Conservation (phyloP, 2,329 filamentous ascomycete genomes). For the Exutisphaerella laricina region DNA sequence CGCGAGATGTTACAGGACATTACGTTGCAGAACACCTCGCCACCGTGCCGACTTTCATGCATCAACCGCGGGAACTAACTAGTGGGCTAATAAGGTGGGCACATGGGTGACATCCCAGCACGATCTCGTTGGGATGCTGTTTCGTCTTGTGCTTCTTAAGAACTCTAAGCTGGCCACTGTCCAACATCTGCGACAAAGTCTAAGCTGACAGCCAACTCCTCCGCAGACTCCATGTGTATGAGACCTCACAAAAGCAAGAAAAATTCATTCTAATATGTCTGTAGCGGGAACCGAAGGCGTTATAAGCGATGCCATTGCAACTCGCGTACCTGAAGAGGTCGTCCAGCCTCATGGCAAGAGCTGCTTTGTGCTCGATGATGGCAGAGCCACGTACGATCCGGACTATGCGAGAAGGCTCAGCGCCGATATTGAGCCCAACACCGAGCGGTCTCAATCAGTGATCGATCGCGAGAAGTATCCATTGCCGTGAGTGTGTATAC, state of each 20-base stretch:
- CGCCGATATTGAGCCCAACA: conserved; percentile 21
- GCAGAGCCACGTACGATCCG: conserved; percentile 12
- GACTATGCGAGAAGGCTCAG: conserved; percentile 14
- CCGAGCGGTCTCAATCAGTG: conserved; percentile 18
- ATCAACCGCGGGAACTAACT: background rate
- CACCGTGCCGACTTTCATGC: background rate
- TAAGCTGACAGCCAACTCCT: too few relatives aligned
- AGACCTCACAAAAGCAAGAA: too few relatives aligned
- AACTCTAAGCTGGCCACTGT: background rate
- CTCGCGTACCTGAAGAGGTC: conserved; percentile 13
- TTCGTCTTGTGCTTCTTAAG: too few relatives aligned
- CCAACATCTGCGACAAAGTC: background rate
- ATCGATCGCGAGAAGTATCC: conserved; percentile 24
- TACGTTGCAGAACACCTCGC: background rate
- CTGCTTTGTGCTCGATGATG: conserved; percentile 19
- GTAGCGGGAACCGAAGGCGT: conserved; percentile 1
- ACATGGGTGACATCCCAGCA: background rate
- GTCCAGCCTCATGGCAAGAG: conserved; percentile 16
- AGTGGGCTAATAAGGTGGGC: background rate
- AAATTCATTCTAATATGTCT: background rate
- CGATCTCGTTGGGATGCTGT: background rate
- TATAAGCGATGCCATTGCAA: conserved; percentile 45
- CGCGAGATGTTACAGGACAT: background rate
- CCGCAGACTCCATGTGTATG: conserved; percentile 1
- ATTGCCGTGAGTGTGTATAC: conserved; percentile 25